These are phyloP conservation scores for Kregervanrija pseudodelftensis DNA, from an alignment of 805 yeast genomes.

Conservation along the genomic window DNA sequence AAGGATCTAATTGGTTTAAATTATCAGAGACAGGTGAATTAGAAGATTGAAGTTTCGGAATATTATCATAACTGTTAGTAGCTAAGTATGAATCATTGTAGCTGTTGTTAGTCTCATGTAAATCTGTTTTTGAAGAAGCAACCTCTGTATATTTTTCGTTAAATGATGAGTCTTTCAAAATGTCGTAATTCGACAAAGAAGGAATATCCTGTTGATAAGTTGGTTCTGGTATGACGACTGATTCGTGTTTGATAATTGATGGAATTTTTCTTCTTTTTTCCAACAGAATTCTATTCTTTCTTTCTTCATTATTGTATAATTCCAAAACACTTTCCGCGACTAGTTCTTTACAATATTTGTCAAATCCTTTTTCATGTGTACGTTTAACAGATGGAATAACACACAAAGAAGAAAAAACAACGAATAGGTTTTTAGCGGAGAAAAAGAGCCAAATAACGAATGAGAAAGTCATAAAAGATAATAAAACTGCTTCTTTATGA, in stretches of 20 bases:
- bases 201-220: too few relatives aligned
- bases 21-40: too few relatives aligned
- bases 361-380: conserved; percentile 9
- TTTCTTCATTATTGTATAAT: conserved; percentile 21
- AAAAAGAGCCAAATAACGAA: conserved; percentile 68
- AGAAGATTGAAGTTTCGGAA: too few relatives aligned
- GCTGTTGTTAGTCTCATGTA: too few relatives aligned
- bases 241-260: conserved; percentile 7
- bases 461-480: conserved; percentile 71
- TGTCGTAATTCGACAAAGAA: too few relatives aligned
- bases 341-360: conserved; percentile 17
- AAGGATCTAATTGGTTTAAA: too few relatives aligned
- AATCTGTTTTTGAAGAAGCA: too few relatives aligned
- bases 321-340: conserved; percentile 23
- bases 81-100: too few relatives aligned
- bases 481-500: conserved; percentile 58
- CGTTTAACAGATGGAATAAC: conserved; percentile 11
- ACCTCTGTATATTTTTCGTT: too few relatives aligned
- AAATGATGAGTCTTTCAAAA: too few relatives aligned
- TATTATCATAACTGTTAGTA: too few relatives aligned
- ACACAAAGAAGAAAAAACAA: conserved; percentile 17
- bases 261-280: conserved; percentile 16
- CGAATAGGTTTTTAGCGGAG: conserved; percentile 23
- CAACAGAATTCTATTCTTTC: conserved; percentile 6
- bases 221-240: conserved; percentile 13